These are phyloP conservation scores for Aspergillus spinulosporus DNA, from an alignment of 2,329 filamentous ascomycete genomes.

Conservation along the genomic window DNA sequence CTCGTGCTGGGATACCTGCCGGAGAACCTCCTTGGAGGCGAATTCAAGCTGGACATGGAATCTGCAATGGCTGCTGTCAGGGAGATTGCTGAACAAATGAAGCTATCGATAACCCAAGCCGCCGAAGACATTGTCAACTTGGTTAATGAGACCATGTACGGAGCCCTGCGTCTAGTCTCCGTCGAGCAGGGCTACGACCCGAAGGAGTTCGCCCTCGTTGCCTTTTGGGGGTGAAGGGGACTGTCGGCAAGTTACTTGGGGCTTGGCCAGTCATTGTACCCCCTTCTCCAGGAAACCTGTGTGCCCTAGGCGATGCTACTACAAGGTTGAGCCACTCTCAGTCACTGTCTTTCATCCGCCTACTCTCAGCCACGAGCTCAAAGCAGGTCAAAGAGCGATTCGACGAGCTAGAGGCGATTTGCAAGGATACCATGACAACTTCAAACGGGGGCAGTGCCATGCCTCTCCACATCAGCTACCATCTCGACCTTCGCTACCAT, in stretches of 20 bases:
- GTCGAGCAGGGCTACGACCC: conserved; percentile 56
- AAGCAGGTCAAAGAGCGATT: conserved; percentile 38
- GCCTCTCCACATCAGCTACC: conserved; percentile 35
- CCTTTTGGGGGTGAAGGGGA: conserved; percentile 52
- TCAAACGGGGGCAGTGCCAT: conserved; percentile 13
- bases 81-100: conserved; percentile 49
- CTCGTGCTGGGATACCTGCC: conserved; percentile 52
- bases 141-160: conserved; percentile 55
- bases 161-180: conserved; percentile 52
- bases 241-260: conserved; percentile 51
- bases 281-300: conserved; percentile 52
- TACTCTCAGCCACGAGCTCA: conserved; percentile 39
- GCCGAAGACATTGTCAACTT: conserved; percentile 53
- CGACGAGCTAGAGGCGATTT: conserved; percentile 38
- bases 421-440: conserved; percentile 17
- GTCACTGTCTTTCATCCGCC: conserved; percentile 48
- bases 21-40: conserved; percentile 48
- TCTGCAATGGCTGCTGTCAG: conserved; percentile 47
- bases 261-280: conserved; percentile 57
- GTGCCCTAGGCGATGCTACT: conserved; percentile 52
- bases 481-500: conserved; percentile 51
- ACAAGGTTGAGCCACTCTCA: conserved; percentile 52
- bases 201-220: conserved; percentile 53
- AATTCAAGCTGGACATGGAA: conserved; percentile 47
- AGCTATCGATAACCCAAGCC: conserved; percentile 43